These are phyloP conservation scores for Agastache rugosa DNA, from an alignment of 257 asterid genomes.

Conservation along the genomic window DNA sequence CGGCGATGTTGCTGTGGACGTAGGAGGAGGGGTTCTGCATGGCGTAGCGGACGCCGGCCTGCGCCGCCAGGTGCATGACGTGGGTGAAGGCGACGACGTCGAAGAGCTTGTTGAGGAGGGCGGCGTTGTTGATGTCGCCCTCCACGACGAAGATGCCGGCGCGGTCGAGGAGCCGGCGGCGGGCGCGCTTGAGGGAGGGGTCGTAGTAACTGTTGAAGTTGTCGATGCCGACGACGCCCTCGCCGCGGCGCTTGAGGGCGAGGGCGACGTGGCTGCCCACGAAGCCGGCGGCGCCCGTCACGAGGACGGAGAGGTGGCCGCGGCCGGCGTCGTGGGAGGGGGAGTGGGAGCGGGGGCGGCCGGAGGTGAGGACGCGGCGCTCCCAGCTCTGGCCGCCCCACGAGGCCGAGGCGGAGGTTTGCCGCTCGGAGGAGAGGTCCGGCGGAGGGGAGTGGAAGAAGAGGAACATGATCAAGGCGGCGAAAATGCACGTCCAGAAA, in stretches of 20 bases:
- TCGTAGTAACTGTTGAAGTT: constrained; percentile 90
- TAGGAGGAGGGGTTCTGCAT: constrained; percentile 88
- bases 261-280: constrained; percentile 85
- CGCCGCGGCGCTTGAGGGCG: constrained; percentile 81
- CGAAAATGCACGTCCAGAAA: constrained; percentile 45
- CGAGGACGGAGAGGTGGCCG: constrained; percentile 64
- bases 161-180: constrained; percentile 53
- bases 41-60: constrained; percentile 96
- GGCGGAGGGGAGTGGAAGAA: constrained; percentile 49
- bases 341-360: constrained; percentile 68
- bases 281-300: constrained; percentile 93
- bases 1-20: constrained; percentile 75
- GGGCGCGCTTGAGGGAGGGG: constrained; percentile 71
- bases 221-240: constrained; percentile 85
- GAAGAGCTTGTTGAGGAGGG: constrained; percentile 62
- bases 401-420: constrained; percentile 42
- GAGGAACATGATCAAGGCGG: constrained; percentile 41
- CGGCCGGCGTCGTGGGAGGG: background rate
- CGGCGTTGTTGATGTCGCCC: constrained; percentile 75
- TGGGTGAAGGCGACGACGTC: constrained; percentile 83
- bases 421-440: constrained; percentile 24
- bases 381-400: constrained; percentile 77
- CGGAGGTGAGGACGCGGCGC: constrained; percentile 64
- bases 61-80: constrained; percentile 86
- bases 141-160: constrained; percentile 69